phyloP scores from a whole-genome alignment of 345 rosid species.

The Eucalyptus lansdowneana region DNA sequence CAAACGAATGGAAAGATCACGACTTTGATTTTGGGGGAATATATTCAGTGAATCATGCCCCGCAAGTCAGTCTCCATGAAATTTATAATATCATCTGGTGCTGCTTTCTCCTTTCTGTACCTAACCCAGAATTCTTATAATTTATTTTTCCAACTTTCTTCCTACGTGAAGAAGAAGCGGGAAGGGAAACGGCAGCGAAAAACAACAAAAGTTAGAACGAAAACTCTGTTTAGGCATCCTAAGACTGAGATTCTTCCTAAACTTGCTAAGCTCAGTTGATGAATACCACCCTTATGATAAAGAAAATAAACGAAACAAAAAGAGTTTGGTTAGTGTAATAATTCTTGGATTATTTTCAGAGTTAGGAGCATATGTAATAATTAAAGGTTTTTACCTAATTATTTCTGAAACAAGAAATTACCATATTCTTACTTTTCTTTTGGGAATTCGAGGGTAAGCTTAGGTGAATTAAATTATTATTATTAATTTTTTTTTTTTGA shows the following conservation, averaged over 20 bases:
- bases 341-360: no score
- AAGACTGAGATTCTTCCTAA: neutral
- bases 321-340: no score
- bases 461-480: neutral
- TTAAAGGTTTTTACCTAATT: no score
- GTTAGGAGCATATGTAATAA: no score
- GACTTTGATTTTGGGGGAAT: neutral
- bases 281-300: neutral
- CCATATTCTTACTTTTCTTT: neutral
- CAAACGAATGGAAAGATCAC: neutral
- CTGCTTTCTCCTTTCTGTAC: neutral
- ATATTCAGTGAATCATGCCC: neutral
- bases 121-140: neutral
- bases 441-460: neutral
- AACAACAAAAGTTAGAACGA: neutral
- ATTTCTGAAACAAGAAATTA: neutral
- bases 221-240: neutral
- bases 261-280: neutral
- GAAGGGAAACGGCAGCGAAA: neutral
- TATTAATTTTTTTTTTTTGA: fast-evolving
- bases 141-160: neutral
- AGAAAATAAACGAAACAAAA: no score
- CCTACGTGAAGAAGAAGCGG: neutral
- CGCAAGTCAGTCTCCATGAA: neutral
- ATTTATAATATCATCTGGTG: neutral